Conservation (phyloP, 768 basidiomycete genomes). For the Exidia glandulosa region DNA sequence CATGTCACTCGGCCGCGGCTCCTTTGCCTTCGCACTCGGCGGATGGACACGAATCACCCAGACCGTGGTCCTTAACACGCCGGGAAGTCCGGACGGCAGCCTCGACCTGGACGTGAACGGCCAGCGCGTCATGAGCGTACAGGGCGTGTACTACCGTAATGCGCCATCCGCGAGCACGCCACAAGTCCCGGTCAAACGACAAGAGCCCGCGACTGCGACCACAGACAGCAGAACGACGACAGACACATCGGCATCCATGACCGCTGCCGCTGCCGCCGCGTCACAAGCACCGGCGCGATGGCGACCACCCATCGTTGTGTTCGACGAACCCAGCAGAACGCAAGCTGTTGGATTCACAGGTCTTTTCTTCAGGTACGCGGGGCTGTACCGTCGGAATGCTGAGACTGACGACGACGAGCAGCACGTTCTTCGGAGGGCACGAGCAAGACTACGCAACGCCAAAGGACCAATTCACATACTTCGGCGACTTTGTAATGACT, state of each 20-base stretch:
- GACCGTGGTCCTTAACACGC: conserved; percentile 61
- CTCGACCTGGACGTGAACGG: conserved; percentile 62
- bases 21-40: conserved; percentile 51
- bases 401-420: conserved; percentile 12
- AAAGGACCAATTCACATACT: conserved; percentile 65
- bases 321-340: background rate
- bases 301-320: background rate
- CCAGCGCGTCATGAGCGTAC: conserved; percentile 34
- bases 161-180: conserved; percentile 9
- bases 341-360: conserved; percentile 28
- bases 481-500: conserved; percentile 51
- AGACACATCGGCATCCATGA: background rate
- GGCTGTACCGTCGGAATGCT: background rate
- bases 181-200: background rate
- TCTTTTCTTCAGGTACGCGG: conserved; percentile 66
- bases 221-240: background rate
- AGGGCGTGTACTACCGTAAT: conserved; percentile 55
- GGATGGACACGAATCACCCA: conserved; percentile 66
- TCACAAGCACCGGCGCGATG: no score
- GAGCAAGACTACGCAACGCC: conserved; percentile 56
- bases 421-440: conserved; percentile 75
- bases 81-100: conserved; percentile 54
- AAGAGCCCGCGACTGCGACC: background rate
- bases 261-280: background rate
- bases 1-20: conserved; percentile 61